Evolutionary conservation across 2,329 filamentous ascomycete genomes (phyloP), one percentile per base, ranked within the genome.

Genomic region (Fusarium nanum): DNA sequence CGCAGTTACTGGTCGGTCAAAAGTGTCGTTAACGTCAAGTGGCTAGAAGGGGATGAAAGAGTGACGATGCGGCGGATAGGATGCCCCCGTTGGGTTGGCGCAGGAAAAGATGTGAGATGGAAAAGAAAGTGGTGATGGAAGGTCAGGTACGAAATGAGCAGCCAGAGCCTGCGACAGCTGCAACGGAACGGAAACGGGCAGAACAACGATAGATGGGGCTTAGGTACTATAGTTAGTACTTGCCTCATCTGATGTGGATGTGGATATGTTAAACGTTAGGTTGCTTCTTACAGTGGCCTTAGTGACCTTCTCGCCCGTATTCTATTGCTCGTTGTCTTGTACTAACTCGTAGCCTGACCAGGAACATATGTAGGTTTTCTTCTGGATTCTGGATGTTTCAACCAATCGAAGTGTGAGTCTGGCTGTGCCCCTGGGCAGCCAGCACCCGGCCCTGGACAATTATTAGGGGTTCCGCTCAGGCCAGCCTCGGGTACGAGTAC

Each of bases 381-480:
- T 48, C 42, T 52, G 32, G 56, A 64, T 59, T 58, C 54, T 70
- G 67, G 18, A 62, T 49, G 32, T 40, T 40, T 27, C 56, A 57
- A 45, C 73, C 73, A 75, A 75, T 75, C 57, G 56, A 27, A 37
- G 45, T 30, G 54, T 54, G 42, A 41, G 44, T 40, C 37, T 40
- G 16, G 30, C 20, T 23, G 25, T 22, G 27, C 68, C 62, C 61
- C 58, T 48, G 53, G 53, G 14, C 42, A 47, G 32, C 56, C 54
- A 10, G 37, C 32, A 13, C 32, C 63, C 58, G 65, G 28, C 56
- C 53, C 42, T 64, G 62, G 60, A 67, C 52, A 50, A 64, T 50
- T 63, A 69, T 76, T 75, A 75, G 73, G 73, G 73, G 72, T 73
- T 73, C 61, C 68, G 50, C 25, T 32, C 45, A 58, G 44, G 40